These are phyloP conservation scores for Chlorella ohadii DNA, from an alignment of 139 green algal species.

Conservation along the genomic window DNA sequence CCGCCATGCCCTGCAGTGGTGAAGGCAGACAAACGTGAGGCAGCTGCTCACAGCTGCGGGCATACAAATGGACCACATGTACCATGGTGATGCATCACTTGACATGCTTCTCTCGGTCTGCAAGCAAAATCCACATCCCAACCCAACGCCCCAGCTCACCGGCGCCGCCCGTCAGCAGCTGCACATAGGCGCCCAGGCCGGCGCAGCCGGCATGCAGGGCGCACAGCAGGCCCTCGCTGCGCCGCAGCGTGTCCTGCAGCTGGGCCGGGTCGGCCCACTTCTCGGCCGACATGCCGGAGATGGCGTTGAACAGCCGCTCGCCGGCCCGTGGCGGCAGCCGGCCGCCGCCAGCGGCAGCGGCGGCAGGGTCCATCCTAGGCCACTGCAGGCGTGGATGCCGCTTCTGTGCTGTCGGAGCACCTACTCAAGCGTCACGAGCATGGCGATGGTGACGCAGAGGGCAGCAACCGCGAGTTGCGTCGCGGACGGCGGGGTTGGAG, in stretches of 20 bases:
- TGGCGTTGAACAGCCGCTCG: not conserved
- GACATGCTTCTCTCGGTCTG: too few species aligned
- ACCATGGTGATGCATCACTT: too few species aligned
- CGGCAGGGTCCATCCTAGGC: not conserved
- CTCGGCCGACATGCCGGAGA: not conserved
- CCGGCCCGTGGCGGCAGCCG: not conserved
- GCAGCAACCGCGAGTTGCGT: not conserved
- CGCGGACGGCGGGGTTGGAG: not conserved
- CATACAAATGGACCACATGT: too few species aligned
- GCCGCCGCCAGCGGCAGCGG: too few species aligned
- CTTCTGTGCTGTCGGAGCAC: not conserved
- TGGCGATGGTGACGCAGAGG: too few species aligned
- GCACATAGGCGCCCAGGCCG: slow-evolving; percentile 2
- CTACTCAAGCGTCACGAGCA: not conserved
- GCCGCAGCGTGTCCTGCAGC: not conserved
- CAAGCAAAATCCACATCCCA: too few species aligned
- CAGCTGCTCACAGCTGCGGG: too few species aligned
- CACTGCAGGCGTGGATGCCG: too few species aligned
- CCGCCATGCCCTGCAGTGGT: not conserved
- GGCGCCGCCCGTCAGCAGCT: not conserved
- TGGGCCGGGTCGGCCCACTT: not conserved
- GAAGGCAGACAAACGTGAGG: too few species aligned
- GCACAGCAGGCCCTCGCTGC: slow-evolving; percentile 15
- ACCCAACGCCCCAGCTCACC: too few species aligned
- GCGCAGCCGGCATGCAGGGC: not conserved